These are phyloP conservation scores for Neurospora sp. DNA, from an alignment of 495 filamentous ascomycete genomes.

Conservation along the genomic window DNA sequence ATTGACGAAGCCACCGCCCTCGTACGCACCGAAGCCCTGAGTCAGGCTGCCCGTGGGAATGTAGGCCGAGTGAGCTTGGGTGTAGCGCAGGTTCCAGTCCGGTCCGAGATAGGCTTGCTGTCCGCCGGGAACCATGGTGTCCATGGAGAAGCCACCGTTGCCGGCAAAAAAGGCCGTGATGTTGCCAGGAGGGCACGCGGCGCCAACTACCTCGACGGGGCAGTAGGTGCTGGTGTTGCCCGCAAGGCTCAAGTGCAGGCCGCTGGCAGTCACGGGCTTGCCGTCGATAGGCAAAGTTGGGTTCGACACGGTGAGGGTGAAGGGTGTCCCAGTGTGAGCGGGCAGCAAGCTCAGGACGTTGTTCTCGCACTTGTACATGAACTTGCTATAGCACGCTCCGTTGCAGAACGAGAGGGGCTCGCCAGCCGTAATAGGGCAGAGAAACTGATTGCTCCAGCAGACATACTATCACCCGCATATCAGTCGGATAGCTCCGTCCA, in stretches of 20 bases:
- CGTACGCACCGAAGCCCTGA: constrained; percentile 29
- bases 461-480: constrained; percentile 14
- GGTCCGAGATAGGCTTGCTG: constrained; percentile 51
- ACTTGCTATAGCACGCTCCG: constrained; percentile 27
- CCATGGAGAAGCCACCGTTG: constrained; percentile 13
- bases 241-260: constrained; percentile 31
- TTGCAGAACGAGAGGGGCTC: constrained; percentile 19
- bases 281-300: constrained; percentile 34
- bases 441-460: constrained; percentile 19
- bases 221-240: constrained; percentile 32
- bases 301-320: constrained; percentile 28
- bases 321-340: constrained; percentile 24
- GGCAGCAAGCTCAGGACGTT: constrained; percentile 23
- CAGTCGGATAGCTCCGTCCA: neutral
- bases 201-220: constrained; percentile 12
- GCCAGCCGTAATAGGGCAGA: constrained; percentile 22
- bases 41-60: constrained; percentile 42
- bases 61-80: constrained; percentile 46
- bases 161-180: constrained; percentile 13
- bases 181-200: constrained; percentile 19
- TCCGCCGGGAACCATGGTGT: constrained; percentile 52
- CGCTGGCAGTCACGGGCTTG: constrained; percentile 27
- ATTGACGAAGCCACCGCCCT: constrained; percentile 25
- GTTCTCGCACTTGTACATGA: constrained; percentile 31
- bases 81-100: constrained; percentile 48